A percentile compares a stretch with the other conserved stretches of the same genome.
phyloP scores from a whole-genome alignment of 2,329 filamentous ascomycete genomes.

The Diaporthe amygdali region DNA sequence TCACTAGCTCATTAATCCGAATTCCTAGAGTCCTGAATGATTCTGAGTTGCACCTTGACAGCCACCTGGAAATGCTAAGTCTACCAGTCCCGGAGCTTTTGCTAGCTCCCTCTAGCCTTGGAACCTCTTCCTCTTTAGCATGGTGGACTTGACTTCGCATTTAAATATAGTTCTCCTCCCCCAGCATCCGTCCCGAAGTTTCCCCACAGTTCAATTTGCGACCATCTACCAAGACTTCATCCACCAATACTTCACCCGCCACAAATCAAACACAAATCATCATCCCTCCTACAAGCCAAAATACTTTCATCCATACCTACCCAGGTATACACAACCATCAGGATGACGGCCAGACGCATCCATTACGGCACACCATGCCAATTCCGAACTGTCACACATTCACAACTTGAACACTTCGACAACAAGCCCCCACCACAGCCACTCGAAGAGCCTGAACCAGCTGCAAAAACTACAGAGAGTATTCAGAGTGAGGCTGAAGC shows the following conservation, averaged over 20 bases:
- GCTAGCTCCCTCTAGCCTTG: not conserved
- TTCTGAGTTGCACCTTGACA: too few relatives aligned
- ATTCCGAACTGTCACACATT: not conserved
- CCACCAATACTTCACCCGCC: not conserved
- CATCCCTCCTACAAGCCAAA: not conserved
- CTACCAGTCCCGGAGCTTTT: too few relatives aligned
- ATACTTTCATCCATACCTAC: not conserved
- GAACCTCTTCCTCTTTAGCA: not conserved
- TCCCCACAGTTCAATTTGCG: not conserved
- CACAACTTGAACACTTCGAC: constrained; percentile 3
- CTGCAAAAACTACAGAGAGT: not conserved
- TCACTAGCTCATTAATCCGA: too few relatives aligned
- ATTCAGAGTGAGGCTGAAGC: not conserved
- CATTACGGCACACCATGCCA: not conserved
- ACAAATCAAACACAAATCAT: not conserved
- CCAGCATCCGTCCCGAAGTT: not conserved
- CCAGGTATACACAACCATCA: not conserved
- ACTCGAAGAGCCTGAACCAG: not conserved
- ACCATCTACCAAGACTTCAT: not conserved
- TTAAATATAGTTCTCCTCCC: not conserved
- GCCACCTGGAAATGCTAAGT: too few relatives aligned
- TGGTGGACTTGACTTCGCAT: not conserved
- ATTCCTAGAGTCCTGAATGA: too few relatives aligned
- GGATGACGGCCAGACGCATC: not conserved
- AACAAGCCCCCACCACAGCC: not conserved